These are phyloP conservation scores for Fusarium denticulatum DNA, from an alignment of 2,329 filamentous ascomycete species.

Conservation along the genomic window DNA sequence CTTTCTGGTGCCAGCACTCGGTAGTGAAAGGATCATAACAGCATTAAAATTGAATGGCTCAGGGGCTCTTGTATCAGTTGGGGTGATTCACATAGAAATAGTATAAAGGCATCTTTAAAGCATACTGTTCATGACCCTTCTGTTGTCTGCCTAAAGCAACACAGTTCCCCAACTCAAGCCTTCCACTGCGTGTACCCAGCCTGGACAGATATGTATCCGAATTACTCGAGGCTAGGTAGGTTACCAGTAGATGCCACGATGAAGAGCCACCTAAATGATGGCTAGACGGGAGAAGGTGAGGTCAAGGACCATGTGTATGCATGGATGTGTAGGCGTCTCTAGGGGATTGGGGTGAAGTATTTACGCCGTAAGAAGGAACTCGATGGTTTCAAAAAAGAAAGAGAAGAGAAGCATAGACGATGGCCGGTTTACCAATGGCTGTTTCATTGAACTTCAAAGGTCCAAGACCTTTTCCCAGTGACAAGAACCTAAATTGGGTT, in stretches of 20 bases:
- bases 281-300: not conserved
- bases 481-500: not conserved
- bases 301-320: not conserved
- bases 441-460: not conserved
- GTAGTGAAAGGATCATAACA: conserved; percentile 70
- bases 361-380: conserved; percentile 5
- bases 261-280: conserved; percentile 1
- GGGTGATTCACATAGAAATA: conserved; percentile 22
- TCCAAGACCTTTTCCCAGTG: conserved; percentile 8
- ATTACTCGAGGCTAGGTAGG: conserved; percentile 71
- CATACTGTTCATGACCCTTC: conserved; percentile 37
- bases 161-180: conserved; percentile 49
- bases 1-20: conserved; percentile 65
- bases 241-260: conserved; percentile 55
- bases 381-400: not conserved
- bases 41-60: conserved; percentile 61
- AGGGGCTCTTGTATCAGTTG: conserved; percentile 20
- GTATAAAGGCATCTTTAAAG: conserved; percentile 15
- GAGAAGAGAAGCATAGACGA: not conserved
- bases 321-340: not conserved
- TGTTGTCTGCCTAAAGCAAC: conserved; percentile 19
- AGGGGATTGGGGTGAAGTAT: not conserved
- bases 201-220: conserved; percentile 74
- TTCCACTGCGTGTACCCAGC: conserved; percentile 64
- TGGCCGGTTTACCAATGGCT: conserved; percentile 20